These are phyloP conservation scores for Pseudogymnoascus sp. DNA, from an alignment of 2,329 filamentous ascomycete species.

Conservation along the genomic window DNA sequence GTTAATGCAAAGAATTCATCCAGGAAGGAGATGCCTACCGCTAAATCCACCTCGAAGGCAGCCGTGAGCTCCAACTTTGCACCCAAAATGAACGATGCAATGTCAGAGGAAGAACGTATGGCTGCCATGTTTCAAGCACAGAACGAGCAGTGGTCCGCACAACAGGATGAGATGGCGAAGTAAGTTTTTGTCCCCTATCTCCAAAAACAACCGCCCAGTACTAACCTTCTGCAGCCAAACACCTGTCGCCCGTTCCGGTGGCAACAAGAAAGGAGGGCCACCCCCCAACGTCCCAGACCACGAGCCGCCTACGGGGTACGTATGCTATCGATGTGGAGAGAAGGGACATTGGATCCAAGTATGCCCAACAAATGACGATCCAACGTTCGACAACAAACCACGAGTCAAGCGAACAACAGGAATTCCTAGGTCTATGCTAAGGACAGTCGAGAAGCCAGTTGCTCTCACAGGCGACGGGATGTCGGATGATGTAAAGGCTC, in stretches of 20 bases:
- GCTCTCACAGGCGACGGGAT: constrained; percentile 64
- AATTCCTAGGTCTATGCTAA: constrained; percentile 90
- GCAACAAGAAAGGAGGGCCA: constrained; percentile 44
- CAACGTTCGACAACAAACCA: constrained; percentile 86
- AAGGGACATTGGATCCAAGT: constrained; percentile 99
- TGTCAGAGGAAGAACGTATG: constrained; percentile 92
- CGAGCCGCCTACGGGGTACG: constrained; percentile 85
- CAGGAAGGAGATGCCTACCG: constrained; percentile 53
- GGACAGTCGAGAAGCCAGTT: constrained; percentile 86
- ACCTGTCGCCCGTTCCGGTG: constrained; percentile 50
- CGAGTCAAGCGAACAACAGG: constrained; percentile 94
- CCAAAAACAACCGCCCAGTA: constrained; percentile 25
- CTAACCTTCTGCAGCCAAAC: constrained; percentile 43
- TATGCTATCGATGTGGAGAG: constrained; percentile 92
- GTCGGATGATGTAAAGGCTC: constrained; percentile 71
- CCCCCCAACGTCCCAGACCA: constrained; percentile 77
- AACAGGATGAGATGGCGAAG: constrained; percentile 89
- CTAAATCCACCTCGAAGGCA: constrained; percentile 47
- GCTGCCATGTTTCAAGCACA: constrained; percentile 86
- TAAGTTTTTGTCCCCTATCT: constrained; percentile 36
- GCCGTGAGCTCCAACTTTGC: constrained; percentile 44
- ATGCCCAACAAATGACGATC: constrained; percentile 97
- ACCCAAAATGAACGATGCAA: constrained; percentile 61
- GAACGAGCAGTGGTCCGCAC: constrained; percentile 83
- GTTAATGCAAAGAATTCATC: constrained; percentile 74